phyloP scores from a whole-genome alignment of 495 filamentous ascomycete species.

The Trichoderma reesei region DNA sequence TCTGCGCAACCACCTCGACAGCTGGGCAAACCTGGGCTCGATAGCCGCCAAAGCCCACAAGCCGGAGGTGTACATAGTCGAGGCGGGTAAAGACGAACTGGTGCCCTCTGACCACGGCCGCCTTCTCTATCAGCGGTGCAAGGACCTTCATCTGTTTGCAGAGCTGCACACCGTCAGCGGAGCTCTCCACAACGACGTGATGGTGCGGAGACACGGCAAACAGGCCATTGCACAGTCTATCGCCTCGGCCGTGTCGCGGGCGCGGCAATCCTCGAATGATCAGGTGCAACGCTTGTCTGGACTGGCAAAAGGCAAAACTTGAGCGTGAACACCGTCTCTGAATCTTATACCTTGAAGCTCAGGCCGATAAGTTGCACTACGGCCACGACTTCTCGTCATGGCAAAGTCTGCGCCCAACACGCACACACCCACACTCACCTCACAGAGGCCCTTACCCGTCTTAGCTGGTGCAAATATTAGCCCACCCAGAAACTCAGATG shows the following conservation, averaged over 20 bases:
- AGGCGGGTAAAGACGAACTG: slow-evolving; percentile 58
- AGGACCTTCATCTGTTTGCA: slow-evolving; percentile 30
- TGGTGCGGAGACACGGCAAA: slow-evolving; percentile 34
- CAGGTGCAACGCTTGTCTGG: background rate
- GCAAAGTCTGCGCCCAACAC: background rate
- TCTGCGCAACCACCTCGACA: slow-evolving; percentile 36
- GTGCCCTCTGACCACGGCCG: slow-evolving; percentile 50
- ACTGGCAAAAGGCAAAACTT: background rate
- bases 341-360: background rate
- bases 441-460: background rate
- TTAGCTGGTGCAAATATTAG: background rate
- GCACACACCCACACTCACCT: background rate
- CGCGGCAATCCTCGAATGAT: background rate
- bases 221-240: slow-evolving; percentile 23
- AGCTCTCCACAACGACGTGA: slow-evolving; percentile 38
- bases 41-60: slow-evolving; percentile 21
- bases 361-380: background rate
- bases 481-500: background rate
- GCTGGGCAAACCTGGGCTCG: slow-evolving; percentile 31
- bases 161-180: slow-evolving; percentile 26
- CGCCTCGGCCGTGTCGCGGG: slow-evolving; percentile 2
- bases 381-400: background rate
- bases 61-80: slow-evolving; percentile 46
- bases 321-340: background rate
- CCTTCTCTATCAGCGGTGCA: slow-evolving; percentile 34